Evolutionary conservation across 2,329 filamentous ascomycete species (phyloP), one percentile per base, ranked within the genome.

Genomic region (Penicillium sp.): DNA sequence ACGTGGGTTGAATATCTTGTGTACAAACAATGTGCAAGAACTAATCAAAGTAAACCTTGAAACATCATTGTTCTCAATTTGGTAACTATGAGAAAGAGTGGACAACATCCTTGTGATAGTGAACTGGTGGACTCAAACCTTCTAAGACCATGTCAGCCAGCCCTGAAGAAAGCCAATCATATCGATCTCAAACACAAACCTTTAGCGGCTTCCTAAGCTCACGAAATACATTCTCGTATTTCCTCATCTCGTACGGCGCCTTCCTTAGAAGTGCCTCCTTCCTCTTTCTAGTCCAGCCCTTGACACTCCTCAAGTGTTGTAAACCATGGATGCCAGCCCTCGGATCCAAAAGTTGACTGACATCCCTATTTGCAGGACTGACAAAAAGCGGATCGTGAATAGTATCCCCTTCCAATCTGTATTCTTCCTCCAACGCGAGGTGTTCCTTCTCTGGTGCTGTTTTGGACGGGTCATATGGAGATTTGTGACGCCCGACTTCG

Each of bases 221-320:
- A 42, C 1, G 48, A 25, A 46, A 65, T 18, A 55, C 60, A 49
- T 50, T 44, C 12, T 61, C 60, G 41, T 61, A 61, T 21, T 42
- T 48, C 7, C 60, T 58, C 27, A 53, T 50, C 6, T 50, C 32
- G 41, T 58, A 61, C 6, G 60, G 60, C n/a, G 50, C 46, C 21
- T 25, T 57, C 16, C 54, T 56, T 25, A 67, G 49, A 31, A 54
- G 51, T 9, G 63, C 57, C 25, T 55, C 46, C 37, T 51, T 61
- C 31, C 56, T 51, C 45, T 68, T 68, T 37, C 55, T 62, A 18
- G 62, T 65, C 63, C 64, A 68, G 8, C 66, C 66, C 45, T 52
- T 56, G 3, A 55, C 61, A 52, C 65, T 67, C 12, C 60, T 60
- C 50, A 58, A 27, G 6, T 60, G 56, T 23, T 55, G 54, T 18